These are phyloP conservation scores for Xylaria acuta DNA, from an alignment of 495 filamentous ascomycete species.

Conservation along the genomic window DNA sequence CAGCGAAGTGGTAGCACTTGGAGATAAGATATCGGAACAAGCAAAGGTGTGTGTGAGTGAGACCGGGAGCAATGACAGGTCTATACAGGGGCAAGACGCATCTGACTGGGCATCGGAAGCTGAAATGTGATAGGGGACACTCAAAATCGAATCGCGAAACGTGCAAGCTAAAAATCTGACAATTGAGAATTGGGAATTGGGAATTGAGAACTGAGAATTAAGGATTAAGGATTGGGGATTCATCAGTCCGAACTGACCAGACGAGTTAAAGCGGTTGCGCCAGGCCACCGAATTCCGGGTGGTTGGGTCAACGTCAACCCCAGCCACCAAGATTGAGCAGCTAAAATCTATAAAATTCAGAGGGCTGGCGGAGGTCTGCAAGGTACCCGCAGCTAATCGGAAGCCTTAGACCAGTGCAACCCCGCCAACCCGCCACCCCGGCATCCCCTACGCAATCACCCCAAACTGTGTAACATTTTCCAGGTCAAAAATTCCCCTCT, in stretches of 20 bases:
- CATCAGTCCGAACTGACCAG: background rate
- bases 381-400: conserved; percentile 18
- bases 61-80: background rate
- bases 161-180: background rate
- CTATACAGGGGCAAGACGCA: background rate
- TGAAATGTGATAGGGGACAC: background rate
- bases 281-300: conserved; percentile 14
- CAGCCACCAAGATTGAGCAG: conserved; percentile 14
- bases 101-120: no score
- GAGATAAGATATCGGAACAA: conserved; percentile 6
- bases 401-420: background rate
- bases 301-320: conserved; percentile 17
- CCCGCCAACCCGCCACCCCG: background rate
- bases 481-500: background rate
- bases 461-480: background rate
- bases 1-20: background rate
- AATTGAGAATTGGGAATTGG: background rate
- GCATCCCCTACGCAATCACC: background rate
- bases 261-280: background rate
- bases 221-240: background rate
- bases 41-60: conserved; percentile 2
- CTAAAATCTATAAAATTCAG: background rate
- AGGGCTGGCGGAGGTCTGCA: conserved; percentile 1
- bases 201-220: background rate
- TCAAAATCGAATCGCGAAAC: background rate